phyloP scores from a whole-genome alignment of 495 filamentous ascomycete genomes.

The Pseudevernia furfuracea region DNA sequence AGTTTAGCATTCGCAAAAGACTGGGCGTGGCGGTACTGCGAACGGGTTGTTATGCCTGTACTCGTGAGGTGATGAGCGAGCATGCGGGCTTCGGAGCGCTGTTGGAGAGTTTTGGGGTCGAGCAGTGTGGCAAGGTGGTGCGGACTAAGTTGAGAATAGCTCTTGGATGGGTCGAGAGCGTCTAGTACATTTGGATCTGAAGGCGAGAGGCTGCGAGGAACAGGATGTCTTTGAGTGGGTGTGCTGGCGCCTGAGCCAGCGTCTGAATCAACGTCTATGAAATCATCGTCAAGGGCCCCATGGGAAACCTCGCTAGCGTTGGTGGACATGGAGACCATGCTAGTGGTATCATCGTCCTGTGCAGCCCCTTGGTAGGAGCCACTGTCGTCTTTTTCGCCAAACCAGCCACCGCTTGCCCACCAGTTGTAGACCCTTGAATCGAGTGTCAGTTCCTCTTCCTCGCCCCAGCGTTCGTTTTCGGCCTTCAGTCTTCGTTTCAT shows the following conservation, averaged over 20 bases:
- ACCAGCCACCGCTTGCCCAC: conserved; percentile 73
- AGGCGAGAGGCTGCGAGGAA: conserved; percentile 22
- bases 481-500: conserved; percentile 49
- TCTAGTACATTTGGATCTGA: conserved; percentile 8
- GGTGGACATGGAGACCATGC: conserved; percentile 60
- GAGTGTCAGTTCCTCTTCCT: conserved; percentile 54
- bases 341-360: conserved; percentile 63
- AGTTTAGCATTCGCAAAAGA: conserved; percentile 60
- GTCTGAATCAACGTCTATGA: conserved; percentile 38
- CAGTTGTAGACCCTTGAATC: conserved; percentile 68
- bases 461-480: conserved; percentile 27
- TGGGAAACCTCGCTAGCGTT: conserved; percentile 46
- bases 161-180: conserved; percentile 31
- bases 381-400: conserved; percentile 70
- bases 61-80: conserved; percentile 72
- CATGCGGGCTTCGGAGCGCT: conserved; percentile 70
- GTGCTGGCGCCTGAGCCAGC: conserved; percentile 59
- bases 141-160: conserved; percentile 13
- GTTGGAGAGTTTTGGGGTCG: conserved; percentile 67
- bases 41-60: conserved; percentile 69
- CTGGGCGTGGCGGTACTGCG: conserved; percentile 58
- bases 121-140: conserved; percentile 69
- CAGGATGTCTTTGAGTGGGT: conserved; percentile 55
- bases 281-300: conserved; percentile 39
- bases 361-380: conserved; percentile 53